Evolutionary conservation across 306 rosid species (phyloP).

Genomic region (Dalbergia cochinchinensis): DNA sequence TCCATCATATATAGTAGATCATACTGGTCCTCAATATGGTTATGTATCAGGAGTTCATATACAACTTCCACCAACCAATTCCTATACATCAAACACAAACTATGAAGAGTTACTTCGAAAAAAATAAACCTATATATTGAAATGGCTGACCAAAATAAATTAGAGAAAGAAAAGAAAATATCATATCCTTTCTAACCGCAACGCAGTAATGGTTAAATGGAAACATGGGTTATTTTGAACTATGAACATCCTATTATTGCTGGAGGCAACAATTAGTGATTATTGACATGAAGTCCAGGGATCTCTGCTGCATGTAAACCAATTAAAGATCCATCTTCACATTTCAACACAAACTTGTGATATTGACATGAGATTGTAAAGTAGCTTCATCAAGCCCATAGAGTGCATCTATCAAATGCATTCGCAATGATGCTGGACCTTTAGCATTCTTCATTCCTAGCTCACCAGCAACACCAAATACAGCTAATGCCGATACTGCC

Average conservation of each 20-base stretch:
- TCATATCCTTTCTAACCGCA: not conserved
- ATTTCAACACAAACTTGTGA: conserved; percentile 56
- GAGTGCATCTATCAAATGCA: conserved; percentile 87
- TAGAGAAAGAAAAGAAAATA: not conserved
- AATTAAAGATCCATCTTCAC: not conserved
- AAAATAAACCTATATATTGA: not conserved
- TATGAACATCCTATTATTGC: conserved; percentile 11
- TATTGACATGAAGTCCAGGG: conserved; percentile 10
- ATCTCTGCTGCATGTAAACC: not conserved
- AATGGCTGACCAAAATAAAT: conserved; percentile 7
- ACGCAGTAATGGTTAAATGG: conserved; percentile 7
- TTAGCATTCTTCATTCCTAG: conserved; percentile 79
- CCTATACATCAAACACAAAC: conserved; percentile 17
- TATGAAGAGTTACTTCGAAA: conserved; percentile 15
- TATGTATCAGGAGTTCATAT: conserved; percentile 14
- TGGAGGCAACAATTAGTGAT: conserved; percentile 8
- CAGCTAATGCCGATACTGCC: conserved; percentile 66
- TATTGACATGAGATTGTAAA: conserved; percentile 68
- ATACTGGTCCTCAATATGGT: conserved; percentile 2
- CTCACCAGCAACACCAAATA: conserved; percentile 84
- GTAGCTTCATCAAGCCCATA: conserved; percentile 78
- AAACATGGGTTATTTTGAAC: conserved; percentile 26
- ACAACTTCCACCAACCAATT: conserved; percentile 7
- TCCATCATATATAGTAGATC: conserved; percentile 1
- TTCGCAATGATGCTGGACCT: conserved; percentile 87